These are phyloP conservation scores for Adiantum capillusveneris DNA, from an alignment of 75 land plant genomes.

Conservation along the genomic window DNA sequence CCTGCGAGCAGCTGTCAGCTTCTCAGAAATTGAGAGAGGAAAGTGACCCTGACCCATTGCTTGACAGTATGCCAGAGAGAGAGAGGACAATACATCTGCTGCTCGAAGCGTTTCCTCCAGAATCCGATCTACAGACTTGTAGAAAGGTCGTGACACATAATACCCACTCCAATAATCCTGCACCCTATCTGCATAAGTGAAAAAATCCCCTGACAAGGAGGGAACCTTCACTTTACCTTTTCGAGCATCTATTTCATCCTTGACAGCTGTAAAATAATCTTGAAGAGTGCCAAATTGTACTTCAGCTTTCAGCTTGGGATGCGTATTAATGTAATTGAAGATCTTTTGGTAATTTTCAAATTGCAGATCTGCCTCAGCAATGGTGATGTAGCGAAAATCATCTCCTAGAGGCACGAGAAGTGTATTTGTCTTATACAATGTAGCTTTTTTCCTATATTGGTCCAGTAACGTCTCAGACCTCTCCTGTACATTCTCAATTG, in stretches of 20 bases:
- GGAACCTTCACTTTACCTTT: constrained; percentile 67
- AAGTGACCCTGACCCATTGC: constrained; percentile 36
- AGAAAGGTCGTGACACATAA: constrained; percentile 95
- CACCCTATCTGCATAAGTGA: constrained; percentile 92
- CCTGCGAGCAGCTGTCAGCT: constrained; percentile 73
- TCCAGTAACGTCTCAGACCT: constrained; percentile 69
- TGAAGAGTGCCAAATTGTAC: constrained; percentile 90
- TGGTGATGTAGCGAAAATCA: constrained; percentile 82
- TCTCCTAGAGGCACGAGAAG: constrained; percentile 97
- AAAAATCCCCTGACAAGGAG: constrained; percentile 92
- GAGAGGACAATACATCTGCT: constrained; percentile 63
- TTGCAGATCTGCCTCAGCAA: constrained; percentile 90
- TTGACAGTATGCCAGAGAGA: constrained; percentile 64
- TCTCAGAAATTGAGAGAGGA: constrained; percentile 50
- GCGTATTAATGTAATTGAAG: constrained; percentile 84
- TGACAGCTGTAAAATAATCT: constrained; percentile 77
- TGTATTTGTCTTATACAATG: constrained; percentile 76
- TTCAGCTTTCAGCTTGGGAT: constrained; percentile 67
- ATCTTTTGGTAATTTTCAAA: constrained; percentile 78
- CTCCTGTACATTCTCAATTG: constrained; percentile 69
- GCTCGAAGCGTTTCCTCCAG: constrained; percentile 89
- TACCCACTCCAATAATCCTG: constrained; percentile 99
- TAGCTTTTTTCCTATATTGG: constrained; percentile 94
- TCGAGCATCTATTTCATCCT: constrained; percentile 64
- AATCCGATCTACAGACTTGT: constrained; percentile 93